A percentile compares a stretch with the other conserved stretches of the same genome.
Conservation (phyloP, 78 protist species). For the Dictyostelium discoideum region dicty_2.7 NC_007090.3:1912501-1913000, state of each 20-base stretch:
- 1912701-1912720: background rate
- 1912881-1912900: background rate
- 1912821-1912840: slow-evolving; percentile 46
- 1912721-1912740: background rate
- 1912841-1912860: slow-evolving; percentile 33
- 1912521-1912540: slow-evolving; percentile 35
- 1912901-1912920: slow-evolving; percentile 29
- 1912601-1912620: slow-evolving; percentile 2
- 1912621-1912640: slow-evolving; percentile 7
- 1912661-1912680: slow-evolving; percentile 30
- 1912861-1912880: slow-evolving; percentile 31
- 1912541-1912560: background rate
- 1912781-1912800: slow-evolving; percentile 8
- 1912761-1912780: slow-evolving; percentile 62
- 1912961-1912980: slow-evolving; percentile 63
- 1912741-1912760: slow-evolving; percentile 38
- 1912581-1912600: background rate
- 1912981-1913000: slow-evolving; percentile 61
- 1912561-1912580: background rate
- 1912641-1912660: slow-evolving; percentile 29
- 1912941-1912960: slow-evolving; percentile 15
- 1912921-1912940: background rate
- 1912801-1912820: slow-evolving; percentile 16
- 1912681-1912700: background rate
- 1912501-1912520: slow-evolving; percentile 10